These are phyloP conservation scores for Phragmites australis DNA, from an alignment of 176 grass and related monocot species.

Conservation along the genomic window DNA sequence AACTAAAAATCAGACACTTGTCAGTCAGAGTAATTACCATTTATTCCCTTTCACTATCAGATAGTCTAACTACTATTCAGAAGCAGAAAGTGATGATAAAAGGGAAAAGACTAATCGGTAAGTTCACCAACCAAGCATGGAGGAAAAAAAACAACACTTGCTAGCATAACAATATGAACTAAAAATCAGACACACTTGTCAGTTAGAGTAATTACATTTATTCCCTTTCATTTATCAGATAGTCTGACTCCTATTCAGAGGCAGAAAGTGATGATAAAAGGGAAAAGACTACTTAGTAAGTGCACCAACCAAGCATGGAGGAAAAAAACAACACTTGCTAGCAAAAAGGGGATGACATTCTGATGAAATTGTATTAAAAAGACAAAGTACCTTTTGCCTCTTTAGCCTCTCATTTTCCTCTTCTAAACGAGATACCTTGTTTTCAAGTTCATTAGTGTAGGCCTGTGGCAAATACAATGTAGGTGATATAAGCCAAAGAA, in stretches of 20 bases:
- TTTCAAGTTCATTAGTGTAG: slow-evolving; percentile 98
- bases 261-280: neutral
- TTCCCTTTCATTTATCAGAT: slow-evolving; percentile 21
- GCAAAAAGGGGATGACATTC: neutral
- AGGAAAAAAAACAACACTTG: neutral
- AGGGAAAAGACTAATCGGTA: neutral
- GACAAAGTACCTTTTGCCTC: slow-evolving; percentile 76
- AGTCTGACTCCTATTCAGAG: neutral
- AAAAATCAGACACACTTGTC: neutral
- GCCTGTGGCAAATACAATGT: slow-evolving; percentile 63
- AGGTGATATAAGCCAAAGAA: slow-evolving; percentile 11
- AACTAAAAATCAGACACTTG: neutral
- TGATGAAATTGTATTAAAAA: slow-evolving; percentile 22
- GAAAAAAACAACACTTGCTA: neutral
- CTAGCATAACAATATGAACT: too few relatives aligned
- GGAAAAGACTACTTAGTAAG: neutral
- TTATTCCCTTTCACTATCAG: slow-evolving; percentile 25
- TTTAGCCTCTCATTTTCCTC: slow-evolving; percentile 83
- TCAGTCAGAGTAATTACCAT: neutral
- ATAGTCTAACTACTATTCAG: neutral
- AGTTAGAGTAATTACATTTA: neutral
- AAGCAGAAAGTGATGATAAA: slow-evolving; percentile 2
- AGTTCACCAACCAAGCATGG: slow-evolving; percentile 9
- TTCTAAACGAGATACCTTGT: slow-evolving; percentile 93
- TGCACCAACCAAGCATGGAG: slow-evolving; percentile 2